Base-by-base conservation (phyloP, 1,284 basidiomycete genomes). In the Sutorius eximius region DNA sequence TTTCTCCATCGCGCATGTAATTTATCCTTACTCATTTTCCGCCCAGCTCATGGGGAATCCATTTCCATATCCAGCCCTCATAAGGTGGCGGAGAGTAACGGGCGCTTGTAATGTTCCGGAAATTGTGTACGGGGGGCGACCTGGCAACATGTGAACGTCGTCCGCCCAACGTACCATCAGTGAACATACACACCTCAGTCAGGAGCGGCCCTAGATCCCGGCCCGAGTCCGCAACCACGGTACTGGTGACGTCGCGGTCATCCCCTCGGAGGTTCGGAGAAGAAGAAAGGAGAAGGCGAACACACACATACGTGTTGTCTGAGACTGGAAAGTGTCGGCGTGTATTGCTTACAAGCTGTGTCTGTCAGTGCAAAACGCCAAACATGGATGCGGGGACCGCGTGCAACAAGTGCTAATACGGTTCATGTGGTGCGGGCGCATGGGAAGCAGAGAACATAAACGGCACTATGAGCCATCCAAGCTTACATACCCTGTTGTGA, bases 181-280 rank as follows among this genome's bases (percentile, higher is more conserved):
- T 1, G 7, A 38, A 27, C 57, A 20, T 33, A 30, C 29, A 29
- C 29, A 5, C n/a, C 38, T 15, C 41, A 29, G n/a, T 30, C 40
- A 43, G 16, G 15, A 33, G 30, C 33, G 38, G 33, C 24, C 38
- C 33, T 43, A 8, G 15, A 52, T 50, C 30, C 47, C 58, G 53
- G 53, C 13, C 43, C 37, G 45, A 34, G 29, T 36, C 37, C 32
- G 32, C 15, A 24, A 3, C 27, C 55, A 36, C 11, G 37, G 7
- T 10, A 5, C 18, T 11, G 34, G 20, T 38, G 40, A 49, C 42
- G 32, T 37, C 41, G 45, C 27, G 13, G 30, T 47, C 52, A 49
- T 51, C 45, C 45, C 62, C 65, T 68, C 66, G 63, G 63, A 68
- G 9, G 27, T 57, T 38, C 63, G 61, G 52, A 52, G 45, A 50